Evolutionary conservation across 495 filamentous ascomycete species (phyloP), one percentile per base, ranked within the genome.

Genomic region (Parachaetomium inaequale): DNA sequence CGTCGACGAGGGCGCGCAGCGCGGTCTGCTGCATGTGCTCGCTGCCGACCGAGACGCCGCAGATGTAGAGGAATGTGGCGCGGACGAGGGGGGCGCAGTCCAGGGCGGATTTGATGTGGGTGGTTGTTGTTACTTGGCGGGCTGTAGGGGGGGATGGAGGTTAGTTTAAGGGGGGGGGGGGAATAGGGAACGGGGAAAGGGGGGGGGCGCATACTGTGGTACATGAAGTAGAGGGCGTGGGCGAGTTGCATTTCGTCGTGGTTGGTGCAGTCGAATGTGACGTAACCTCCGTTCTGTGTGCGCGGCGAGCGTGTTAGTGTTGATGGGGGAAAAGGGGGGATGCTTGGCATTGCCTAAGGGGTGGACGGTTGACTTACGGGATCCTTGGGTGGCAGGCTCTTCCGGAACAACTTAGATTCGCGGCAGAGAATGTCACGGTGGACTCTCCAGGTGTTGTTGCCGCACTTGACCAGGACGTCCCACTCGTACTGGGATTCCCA

Each of bases 181-280:
- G 11, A 38, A n/a, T 25, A 3, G 6, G 8, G 4, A 51, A 4
- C 0, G 40, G 51, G 7, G 23, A 11, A 19, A 56, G 2, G 5
- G 19, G 14, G 28, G 40, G 7, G 14, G 61, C 55, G 59, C 65
- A 60, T 32, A 29, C 68, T 52, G 32, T 49, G 38, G 47, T 73
- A 73, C 62, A 73, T 70, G 34, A 64, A 73, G 2, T 59, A 26
- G 2, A 73, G 45, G 4, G 54, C 68, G 15, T 47, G 31, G 6
- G n/a, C 55, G 23, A 72, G 45, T 21, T 58, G 58, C 17, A n/a
- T 21, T 4, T 23, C 14, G 34, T 49, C 11, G 36, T 67, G 63
- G 14, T 14, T 8, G 31, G 21, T 12, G 36, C 53, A 51, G 14
- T 63, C 32, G 38, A 67, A 55, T 8, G 7, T 36, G 34, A 63